phyloP scores from a whole-genome alignment of 768 basidiomycete species.

The Austroboletus festivus region DNA sequence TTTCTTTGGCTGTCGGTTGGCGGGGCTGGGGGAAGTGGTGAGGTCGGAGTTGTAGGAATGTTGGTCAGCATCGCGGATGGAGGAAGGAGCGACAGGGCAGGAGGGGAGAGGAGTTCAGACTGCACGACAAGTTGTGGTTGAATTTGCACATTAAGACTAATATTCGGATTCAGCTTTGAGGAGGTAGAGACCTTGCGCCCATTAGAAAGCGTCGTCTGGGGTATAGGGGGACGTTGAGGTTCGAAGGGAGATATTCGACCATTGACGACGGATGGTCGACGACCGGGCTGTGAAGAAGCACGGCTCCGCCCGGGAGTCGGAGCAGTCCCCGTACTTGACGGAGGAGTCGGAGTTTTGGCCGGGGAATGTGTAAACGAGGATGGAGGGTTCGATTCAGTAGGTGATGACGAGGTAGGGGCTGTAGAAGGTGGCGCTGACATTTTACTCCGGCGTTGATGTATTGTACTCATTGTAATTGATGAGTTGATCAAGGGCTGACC shows the following conservation, averaged over 20 bases:
- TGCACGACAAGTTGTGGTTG: slow-evolving; percentile 50
- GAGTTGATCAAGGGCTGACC: slow-evolving; percentile 52
- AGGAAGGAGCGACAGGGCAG: slow-evolving; percentile 40
- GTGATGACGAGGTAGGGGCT: slow-evolving; percentile 26
- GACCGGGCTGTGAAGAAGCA: slow-evolving; percentile 75
- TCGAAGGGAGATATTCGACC: slow-evolving; percentile 53
- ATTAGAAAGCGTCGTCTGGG: slow-evolving; percentile 39
- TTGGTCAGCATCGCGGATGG: slow-evolving; percentile 48
- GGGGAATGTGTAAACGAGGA: slow-evolving; percentile 33
- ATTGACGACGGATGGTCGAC: slow-evolving; percentile 57
- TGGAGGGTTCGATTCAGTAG: slow-evolving; percentile 38
- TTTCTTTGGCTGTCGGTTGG: slow-evolving; percentile 74
- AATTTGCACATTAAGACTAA: slow-evolving; percentile 41
- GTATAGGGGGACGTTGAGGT: slow-evolving; percentile 49
- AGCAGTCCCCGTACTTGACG: slow-evolving; percentile 36
- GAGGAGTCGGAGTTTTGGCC: slow-evolving; percentile 36
- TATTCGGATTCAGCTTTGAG: slow-evolving; percentile 52
- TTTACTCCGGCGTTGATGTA: slow-evolving; percentile 66
- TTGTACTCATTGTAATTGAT: slow-evolving; percentile 59
- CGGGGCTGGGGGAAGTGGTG: slow-evolving; percentile 70
- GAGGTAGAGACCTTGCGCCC: slow-evolving; percentile 62
- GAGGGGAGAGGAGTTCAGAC: slow-evolving; percentile 46
- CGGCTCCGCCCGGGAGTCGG: slow-evolving; percentile 49
- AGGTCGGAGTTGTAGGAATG: slow-evolving; percentile 71
- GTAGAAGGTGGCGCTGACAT: slow-evolving; percentile 55